Evolutionary conservation across 2,329 filamentous ascomycete genomes (phyloP).

Genomic region (Sporothrix inflata): DNA sequence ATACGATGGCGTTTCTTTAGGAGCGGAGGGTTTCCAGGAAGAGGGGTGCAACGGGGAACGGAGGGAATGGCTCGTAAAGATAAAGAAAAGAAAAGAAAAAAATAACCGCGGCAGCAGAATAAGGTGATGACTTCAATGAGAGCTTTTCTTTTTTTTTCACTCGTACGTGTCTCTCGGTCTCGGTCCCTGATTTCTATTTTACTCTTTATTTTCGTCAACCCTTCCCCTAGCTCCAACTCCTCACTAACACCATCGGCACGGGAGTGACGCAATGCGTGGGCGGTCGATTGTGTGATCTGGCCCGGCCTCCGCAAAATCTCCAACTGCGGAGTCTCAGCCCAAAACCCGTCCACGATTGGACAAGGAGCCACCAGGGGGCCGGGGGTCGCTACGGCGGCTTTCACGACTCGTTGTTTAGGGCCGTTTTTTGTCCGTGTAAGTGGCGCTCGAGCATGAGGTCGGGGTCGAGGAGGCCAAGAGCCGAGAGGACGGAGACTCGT

Average conservation of each 20-base stretch:
- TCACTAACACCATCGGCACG: slow-evolving; percentile 22
- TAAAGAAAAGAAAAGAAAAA: not conserved
- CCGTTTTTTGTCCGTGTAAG: not conserved
- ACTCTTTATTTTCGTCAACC: not conserved
- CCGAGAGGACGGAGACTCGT: too few species aligned
- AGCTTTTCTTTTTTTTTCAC: not conserved
- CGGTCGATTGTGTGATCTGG: slow-evolving; percentile 25
- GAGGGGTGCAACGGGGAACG: not conserved
- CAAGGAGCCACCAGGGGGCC: too few species aligned
- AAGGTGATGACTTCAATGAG: not conserved
- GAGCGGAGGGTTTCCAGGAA: not conserved
- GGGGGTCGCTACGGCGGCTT: not conserved
- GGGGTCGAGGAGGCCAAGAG: not conserved
- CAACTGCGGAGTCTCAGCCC: not conserved
- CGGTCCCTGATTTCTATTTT: not conserved
- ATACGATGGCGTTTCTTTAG: not conserved
- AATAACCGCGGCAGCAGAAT: not conserved
- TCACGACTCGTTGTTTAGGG: not conserved
- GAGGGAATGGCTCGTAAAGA: not conserved
- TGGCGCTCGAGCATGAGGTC: too few species aligned
- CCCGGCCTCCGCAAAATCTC: not conserved
- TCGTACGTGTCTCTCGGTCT: not conserved
- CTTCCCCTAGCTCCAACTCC: not conserved
- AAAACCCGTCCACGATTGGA: not conserved
- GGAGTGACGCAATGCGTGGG: slow-evolving; percentile 23